These are phyloP conservation scores for Rhodotorula sp. DNA, from an alignment of 1,284 basidiomycete species.

Conservation along the genomic window DNA sequence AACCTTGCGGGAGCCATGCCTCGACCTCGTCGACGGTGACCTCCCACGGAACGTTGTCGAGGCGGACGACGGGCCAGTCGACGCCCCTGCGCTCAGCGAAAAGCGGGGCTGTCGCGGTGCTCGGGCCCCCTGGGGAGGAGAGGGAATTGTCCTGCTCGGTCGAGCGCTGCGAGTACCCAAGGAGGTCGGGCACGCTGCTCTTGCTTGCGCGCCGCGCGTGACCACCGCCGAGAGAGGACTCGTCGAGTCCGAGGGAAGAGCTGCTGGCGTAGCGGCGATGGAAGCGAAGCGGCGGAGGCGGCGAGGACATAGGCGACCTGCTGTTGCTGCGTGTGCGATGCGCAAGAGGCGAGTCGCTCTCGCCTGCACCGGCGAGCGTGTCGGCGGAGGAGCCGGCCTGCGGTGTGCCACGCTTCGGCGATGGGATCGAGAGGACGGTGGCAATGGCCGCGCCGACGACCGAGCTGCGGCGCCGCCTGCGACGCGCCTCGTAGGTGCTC, in stretches of 20 bases:
- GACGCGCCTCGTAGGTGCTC: neutral
- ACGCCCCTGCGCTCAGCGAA: neutral
- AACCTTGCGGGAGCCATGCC: slow-evolving; percentile 24
- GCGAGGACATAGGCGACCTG: neutral
- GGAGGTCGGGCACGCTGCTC: neutral
- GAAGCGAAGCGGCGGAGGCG: neutral
- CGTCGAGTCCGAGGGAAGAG: too few relatives aligned
- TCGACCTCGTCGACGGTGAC: slow-evolving; percentile 33
- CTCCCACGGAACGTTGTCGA: slow-evolving; percentile 40
- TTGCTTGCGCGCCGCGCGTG: neutral
- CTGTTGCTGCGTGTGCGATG: neutral
- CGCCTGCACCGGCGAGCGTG: neutral
- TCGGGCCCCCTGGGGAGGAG: neutral
- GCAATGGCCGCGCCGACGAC: slow-evolving; percentile 24
- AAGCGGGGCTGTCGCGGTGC: neutral
- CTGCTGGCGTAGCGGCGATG: neutral
- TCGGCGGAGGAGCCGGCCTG: neutral
- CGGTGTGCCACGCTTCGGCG: neutral
- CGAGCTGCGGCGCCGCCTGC: slow-evolving; percentile 12
- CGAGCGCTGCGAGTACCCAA: neutral
- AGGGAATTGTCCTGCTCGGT: neutral
- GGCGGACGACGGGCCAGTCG: slow-evolving; percentile 38
- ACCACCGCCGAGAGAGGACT: neutral
- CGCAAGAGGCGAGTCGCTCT: neutral
- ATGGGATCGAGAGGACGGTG: neutral